Evolutionary conservation across 164 flowering plant species (phyloP), one percentile per base, ranked within the genome.

Genomic region (Stephania cephalantha): DNA sequence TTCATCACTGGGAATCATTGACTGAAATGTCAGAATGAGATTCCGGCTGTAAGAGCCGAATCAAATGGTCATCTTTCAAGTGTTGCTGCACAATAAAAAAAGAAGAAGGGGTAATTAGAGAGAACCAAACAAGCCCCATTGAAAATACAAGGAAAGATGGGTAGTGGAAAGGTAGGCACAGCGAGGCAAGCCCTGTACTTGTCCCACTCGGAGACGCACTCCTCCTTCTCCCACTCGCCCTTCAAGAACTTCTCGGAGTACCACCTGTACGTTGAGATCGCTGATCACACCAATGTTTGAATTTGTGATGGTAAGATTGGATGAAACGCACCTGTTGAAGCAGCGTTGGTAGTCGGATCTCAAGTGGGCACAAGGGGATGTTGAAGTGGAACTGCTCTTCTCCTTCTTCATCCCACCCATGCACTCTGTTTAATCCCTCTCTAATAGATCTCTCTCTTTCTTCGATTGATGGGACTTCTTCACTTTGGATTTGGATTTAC

Each of bases 151-250:
- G 69, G 45, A 58, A 58, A 22, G 53, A 68, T 42, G 17, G 17
- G 2, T 3, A 25, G 25, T 7, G 61, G 4, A 72, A 72, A 9
- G 15, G 20, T 15, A 75, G 83, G 55, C 85, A 94, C 98, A 72
- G 92, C 81, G 45, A 94, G 90, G 79, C 98, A 92, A 76, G 87
- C 88, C 82, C 91, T 86, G 87, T 94, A 94, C 46, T 90, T 90
- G 52, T 86, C 71, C 97, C 98, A 94, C 84, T 94, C 94, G 9
- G 84, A 70, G 45, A 82, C 83, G 71, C 98, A 94, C 58, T 89
- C 97, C 75, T 88, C 90, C 81, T 92, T 87, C 74, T 92, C 87
- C 94, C 97, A 92, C 75, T 87, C 87, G 70, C 97, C 97, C 81
- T 91, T 94, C 75, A 91, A 81, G 78, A 90, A 94, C 77, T 94